Percentiles rank a stretch among this genome's conserved stretches.
Evolutionary conservation across 2,329 filamentous ascomycete genomes (phyloP).

Genomic region (Talaromyces atroroseus): DNA sequence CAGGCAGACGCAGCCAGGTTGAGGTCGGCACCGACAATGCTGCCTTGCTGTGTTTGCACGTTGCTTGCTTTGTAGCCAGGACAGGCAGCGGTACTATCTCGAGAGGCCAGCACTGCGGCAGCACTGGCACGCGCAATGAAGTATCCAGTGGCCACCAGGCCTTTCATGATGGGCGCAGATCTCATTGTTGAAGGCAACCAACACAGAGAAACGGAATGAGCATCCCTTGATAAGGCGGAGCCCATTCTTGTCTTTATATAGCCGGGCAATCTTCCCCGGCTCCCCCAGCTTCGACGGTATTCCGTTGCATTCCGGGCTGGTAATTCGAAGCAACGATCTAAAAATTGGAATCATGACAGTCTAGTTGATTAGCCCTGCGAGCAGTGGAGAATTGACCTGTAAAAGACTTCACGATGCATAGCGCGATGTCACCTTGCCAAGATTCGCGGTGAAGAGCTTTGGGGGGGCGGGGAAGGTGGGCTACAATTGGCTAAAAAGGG

Average conservation of each 20-base stretch:
- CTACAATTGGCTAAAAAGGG: not conserved
- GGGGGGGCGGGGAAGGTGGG: not conserved
- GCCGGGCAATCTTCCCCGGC: not conserved
- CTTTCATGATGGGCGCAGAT: conserved; percentile 5
- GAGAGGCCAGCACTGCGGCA: conserved; percentile 7
- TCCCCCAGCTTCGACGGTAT: not conserved
- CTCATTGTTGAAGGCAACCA: conserved; percentile 2
- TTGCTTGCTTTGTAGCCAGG: conserved; percentile 36
- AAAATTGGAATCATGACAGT: not conserved
- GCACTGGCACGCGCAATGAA: conserved; percentile 12
- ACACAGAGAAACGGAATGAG: not conserved
- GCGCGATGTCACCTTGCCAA: conserved; percentile 8
- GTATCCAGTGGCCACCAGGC: conserved; percentile 5
- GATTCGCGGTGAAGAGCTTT: not conserved
- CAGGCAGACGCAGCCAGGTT: conserved; percentile 62
- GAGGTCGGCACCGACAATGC: conserved; percentile 51
- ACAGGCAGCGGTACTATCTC: conserved; percentile 19
- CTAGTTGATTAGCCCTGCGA: not conserved
- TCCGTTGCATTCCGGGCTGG: conserved; percentile 1
- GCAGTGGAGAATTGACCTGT: not conserved
- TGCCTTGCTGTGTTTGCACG: conserved; percentile 34
- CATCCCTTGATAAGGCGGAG: conserved; percentile 1
- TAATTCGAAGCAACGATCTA: not conserved
- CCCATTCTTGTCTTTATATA: not conserved
- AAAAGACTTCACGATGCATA: not conserved